Conservation (phyloP, 352 stramenopile species). For the Phytophthora gonapodyides region DNA sequence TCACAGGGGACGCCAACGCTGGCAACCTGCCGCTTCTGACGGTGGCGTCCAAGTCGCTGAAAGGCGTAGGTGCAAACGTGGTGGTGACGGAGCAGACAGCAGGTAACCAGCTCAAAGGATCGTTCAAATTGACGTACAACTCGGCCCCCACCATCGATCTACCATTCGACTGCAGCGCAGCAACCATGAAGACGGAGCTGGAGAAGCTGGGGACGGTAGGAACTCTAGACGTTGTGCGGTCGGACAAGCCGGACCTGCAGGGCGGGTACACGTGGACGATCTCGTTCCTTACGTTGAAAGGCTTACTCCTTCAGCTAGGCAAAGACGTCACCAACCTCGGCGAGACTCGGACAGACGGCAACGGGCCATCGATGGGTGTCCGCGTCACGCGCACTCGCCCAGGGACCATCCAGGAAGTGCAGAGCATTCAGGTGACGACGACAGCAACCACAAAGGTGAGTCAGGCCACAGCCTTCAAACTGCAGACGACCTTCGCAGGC, state of each 20-base stretch:
- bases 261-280: constrained; percentile 95
- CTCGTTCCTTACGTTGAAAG: constrained; percentile 87
- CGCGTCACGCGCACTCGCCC: constrained; percentile 44
- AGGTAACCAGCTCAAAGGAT: constrained; percentile 73
- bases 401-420: constrained; percentile 69
- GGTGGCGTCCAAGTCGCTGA: constrained; percentile 47
- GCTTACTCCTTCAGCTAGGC: constrained; percentile 43
- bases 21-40: constrained; percentile 66
- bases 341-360: constrained; percentile 56
- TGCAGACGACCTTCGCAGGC: constrained; percentile 51
- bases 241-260: constrained; percentile 69
- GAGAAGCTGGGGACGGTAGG: constrained; percentile 55
- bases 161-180: constrained; percentile 69
- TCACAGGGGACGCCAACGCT: constrained; percentile 67
- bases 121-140: constrained; percentile 65
- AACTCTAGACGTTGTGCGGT: constrained; percentile 64
- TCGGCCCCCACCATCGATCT: constrained; percentile 70
- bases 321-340: constrained; percentile 38
- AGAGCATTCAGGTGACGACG: constrained; percentile 65
- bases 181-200: constrained; percentile 69
- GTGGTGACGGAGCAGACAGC: constrained; percentile 37
- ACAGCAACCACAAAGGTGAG: constrained; percentile 47
- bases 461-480: constrained; percentile 42
- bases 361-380: constrained; percentile 49
- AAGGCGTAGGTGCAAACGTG: constrained; percentile 42